Evolutionary conservation across 495 filamentous ascomycete species (phyloP), one percentile per base, ranked within the genome.

Genomic region (Hyaloscypha bicolor): DNA sequence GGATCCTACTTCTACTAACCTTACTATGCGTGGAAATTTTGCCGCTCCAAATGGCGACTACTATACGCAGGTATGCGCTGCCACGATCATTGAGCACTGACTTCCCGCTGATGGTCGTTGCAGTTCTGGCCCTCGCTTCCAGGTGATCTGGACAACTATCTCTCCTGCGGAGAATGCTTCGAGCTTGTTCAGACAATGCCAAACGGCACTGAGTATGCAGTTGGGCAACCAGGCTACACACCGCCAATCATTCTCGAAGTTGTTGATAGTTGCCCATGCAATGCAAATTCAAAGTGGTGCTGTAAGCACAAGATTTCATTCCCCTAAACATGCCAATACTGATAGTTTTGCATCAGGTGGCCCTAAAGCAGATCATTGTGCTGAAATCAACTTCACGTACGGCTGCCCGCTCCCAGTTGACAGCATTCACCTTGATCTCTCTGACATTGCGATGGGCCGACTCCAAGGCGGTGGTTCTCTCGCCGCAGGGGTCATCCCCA

Each of bases 21-120:
- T 56, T 6, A 68, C 66, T 14, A 16, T 68, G 25, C 6, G 66
- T 35, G 66, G 66, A 6, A 68, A 68, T 22, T 68, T 68, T 48
- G 66, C 66, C 6, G 60, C 66, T n/a, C 66, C 66, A 19, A 68
- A 68, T 30, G 60, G 66, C 3, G 66, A 68, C 35, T 68, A 68
- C 25, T 68, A 63, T 29, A 59, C 66, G 0, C 66, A 68, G 60
- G 66, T 68, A 37, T 25, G 55, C 35, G 6, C 4, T 29, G 8
- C 5, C 29, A 29, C 42, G 11, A 33, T 19, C 3, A 9, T 32
- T 32, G 1, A 25, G 12, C 0, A 30, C 25, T 25, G 25, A 25
- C 25, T 2, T 25, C 25, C 25, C 2, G 25, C 2, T 31, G 29
- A 64, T 9, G 33, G n/a, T 25, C 11, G 25, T 55, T 39, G 19